Conservation (phyloP, 1,284 basidiomycete genomes). For the Phylloboletellus chloephorus region DNA sequence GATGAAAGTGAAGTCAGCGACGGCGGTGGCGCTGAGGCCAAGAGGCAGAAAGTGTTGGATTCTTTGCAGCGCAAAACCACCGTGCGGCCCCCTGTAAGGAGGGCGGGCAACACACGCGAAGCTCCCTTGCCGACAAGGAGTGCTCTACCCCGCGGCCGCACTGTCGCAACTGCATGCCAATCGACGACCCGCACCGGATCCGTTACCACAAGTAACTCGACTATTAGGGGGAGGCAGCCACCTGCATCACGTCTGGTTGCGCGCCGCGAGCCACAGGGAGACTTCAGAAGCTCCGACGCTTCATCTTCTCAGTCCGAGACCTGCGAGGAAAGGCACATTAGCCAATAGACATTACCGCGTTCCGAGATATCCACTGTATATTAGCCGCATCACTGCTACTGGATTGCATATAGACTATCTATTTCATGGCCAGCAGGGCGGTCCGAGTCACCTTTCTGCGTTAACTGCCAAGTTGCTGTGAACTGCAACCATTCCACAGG, state of each 20-base stretch:
- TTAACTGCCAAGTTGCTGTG: slow-evolving; percentile 1
- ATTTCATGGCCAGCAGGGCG: slow-evolving; percentile 1
- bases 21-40: slow-evolving; percentile 11
- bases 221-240: slow-evolving; percentile 16
- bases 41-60: slow-evolving; percentile 28
- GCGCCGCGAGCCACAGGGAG: slow-evolving; percentile 12
- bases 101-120: slow-evolving; percentile 14
- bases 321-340: slow-evolving; percentile 20
- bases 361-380: slow-evolving; percentile 21
- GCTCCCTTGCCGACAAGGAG: slow-evolving; percentile 12
- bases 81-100: slow-evolving; percentile 25
- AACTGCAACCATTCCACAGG: no score
- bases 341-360: background rate
- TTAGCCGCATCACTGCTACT: slow-evolving; percentile 14
- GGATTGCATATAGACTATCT: slow-evolving; percentile 7
- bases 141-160: slow-evolving; percentile 8
- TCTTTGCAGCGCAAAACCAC: slow-evolving; percentile 27
- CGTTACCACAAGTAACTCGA: slow-evolving; percentile 7
- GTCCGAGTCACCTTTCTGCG: background rate
- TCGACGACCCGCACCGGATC: slow-evolving; percentile 13
- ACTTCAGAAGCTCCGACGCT: slow-evolving; percentile 21
- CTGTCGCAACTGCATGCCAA: slow-evolving; percentile 12
- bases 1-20: slow-evolving; percentile 15
- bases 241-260: slow-evolving; percentile 11
- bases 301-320: slow-evolving; percentile 27